Percentiles rank a stretch among this genome's conserved stretches.
Evolutionary conservation across 1,284 basidiomycete genomes (phyloP).

Genomic region (Volvariella surrecta): DNA sequence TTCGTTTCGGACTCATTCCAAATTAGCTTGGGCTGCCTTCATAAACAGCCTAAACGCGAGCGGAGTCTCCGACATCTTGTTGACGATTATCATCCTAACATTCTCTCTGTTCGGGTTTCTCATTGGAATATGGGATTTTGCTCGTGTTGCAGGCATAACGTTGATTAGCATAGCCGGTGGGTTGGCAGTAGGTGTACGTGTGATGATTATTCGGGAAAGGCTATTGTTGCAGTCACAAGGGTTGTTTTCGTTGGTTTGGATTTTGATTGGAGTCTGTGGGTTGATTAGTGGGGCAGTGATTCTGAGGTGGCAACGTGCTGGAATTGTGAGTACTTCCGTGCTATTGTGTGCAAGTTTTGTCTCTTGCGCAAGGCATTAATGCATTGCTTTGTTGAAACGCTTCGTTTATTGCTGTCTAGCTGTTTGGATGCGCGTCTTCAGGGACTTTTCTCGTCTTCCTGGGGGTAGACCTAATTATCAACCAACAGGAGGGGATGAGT

Average conservation of each 20-base stretch:
- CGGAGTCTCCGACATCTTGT: conserved; percentile 41
- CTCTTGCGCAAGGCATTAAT: not conserved
- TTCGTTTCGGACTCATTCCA: conserved; percentile 5
- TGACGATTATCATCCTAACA: conserved; percentile 38
- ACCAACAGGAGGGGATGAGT: conserved; percentile 54
- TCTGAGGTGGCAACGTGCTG: conserved; percentile 35
- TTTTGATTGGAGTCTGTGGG: conserved; percentile 36
- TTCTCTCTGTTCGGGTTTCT: conserved; percentile 43
- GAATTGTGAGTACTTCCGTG: conserved; percentile 36
- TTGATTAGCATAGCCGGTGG: conserved; percentile 43
- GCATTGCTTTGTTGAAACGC: conserved; percentile 1
- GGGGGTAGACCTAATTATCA: conserved; percentile 45
- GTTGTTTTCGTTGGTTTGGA: conserved; percentile 42
- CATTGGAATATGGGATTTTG: conserved; percentile 42
- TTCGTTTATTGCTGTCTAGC: conserved; percentile 18
- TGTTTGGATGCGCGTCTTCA: conserved; percentile 42
- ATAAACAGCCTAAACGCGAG: conserved; percentile 41
- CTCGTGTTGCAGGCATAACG: conserved; percentile 35
- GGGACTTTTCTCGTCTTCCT: conserved; percentile 52
- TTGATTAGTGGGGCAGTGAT: conserved; percentile 31
- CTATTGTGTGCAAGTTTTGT: not conserved
- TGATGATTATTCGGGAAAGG: conserved; percentile 38
- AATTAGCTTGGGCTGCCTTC: conserved; percentile 49
- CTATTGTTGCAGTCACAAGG: conserved; percentile 33
- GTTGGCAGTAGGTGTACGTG: conserved; percentile 45